These are phyloP conservation scores for Alloteropsis semialata DNA, from an alignment of 176 grass and related monocot genomes.

Conservation along the genomic window DNA sequence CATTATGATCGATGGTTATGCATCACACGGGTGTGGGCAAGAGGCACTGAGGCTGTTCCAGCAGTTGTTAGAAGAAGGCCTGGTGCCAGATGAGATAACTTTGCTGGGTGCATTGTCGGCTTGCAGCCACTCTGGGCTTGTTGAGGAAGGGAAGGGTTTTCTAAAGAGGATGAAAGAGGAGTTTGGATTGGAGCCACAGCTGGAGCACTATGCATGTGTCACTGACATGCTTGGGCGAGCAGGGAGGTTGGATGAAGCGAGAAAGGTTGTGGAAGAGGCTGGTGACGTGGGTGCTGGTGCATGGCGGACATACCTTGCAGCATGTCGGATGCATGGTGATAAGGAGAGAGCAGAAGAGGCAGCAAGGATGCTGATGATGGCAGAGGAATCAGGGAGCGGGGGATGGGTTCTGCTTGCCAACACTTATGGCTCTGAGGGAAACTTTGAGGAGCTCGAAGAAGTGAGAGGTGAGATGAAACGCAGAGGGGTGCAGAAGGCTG, in stretches of 20 bases:
- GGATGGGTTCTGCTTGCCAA: constrained; percentile 54
- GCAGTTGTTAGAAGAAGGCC: constrained; percentile 38
- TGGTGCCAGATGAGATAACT: constrained; percentile 53
- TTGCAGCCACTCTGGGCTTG: constrained; percentile 60
- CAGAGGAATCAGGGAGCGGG: constrained; percentile 39
- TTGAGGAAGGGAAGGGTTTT: constrained; percentile 41
- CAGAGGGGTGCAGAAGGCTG: constrained; percentile 43
- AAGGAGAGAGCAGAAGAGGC: constrained; percentile 44
- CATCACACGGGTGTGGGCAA: constrained; percentile 49
- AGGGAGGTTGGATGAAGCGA: constrained; percentile 50
- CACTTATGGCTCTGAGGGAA: constrained; percentile 42
- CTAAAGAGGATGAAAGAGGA: constrained; percentile 52
- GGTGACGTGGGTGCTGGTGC: constrained; percentile 44
- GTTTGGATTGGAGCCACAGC: constrained; percentile 46
- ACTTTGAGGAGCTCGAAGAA: constrained; percentile 47
- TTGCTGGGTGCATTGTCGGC: constrained; percentile 48
- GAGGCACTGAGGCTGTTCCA: constrained; percentile 48
- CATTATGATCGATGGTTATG: constrained; percentile 73
- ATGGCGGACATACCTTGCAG: constrained; percentile 57
- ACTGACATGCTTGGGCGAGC: constrained; percentile 61
- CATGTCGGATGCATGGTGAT: constrained; percentile 58
- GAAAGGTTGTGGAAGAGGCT: constrained; percentile 36
- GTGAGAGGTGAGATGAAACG: constrained; percentile 49
- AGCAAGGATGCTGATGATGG: constrained; percentile 32
- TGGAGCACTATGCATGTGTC: constrained; percentile 56